A percentile compares a stretch with the other conserved stretches of the same genome.
phyloP scores from a whole-genome alignment of 73 alveolate genomes.

The Stentor roeselii region DNA sequence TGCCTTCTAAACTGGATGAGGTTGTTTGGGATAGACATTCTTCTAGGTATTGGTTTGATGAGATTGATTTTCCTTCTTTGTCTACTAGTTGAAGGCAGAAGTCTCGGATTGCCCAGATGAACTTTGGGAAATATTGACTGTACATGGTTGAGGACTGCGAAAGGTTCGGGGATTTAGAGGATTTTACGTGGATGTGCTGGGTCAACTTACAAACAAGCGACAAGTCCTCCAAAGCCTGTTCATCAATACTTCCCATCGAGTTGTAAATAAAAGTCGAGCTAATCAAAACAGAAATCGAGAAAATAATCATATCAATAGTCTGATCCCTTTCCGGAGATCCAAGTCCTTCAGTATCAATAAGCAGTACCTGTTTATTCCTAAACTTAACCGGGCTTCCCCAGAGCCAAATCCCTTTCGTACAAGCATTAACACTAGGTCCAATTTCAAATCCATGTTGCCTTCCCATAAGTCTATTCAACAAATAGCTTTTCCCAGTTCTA shows the following conservation, averaged over 20 bases:
- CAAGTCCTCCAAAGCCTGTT: slow-evolving; percentile 62
- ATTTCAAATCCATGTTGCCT: slow-evolving; percentile 95
- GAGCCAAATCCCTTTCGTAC: slow-evolving; percentile 98
- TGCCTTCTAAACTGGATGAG: slow-evolving; percentile 60
- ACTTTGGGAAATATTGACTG: slow-evolving; percentile 83
- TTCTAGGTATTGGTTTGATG: slow-evolving; percentile 50
- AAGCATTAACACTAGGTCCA: slow-evolving; percentile 91
- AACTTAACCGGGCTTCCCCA: slow-evolving; percentile 90
- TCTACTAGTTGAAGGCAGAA: slow-evolving; percentile 86
- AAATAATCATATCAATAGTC: slow-evolving; percentile 85
- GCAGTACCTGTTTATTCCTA: slow-evolving; percentile 33
- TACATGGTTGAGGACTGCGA: slow-evolving; percentile 30
- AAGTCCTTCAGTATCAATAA: slow-evolving; percentile 96
- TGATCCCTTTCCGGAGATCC: slow-evolving; percentile 91
- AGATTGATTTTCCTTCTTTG: slow-evolving; percentile 39
- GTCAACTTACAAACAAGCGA: slow-evolving; percentile 89
- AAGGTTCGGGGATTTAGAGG: slow-evolving; percentile 42
- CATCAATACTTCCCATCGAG: slow-evolving; percentile 97
- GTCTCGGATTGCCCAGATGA: slow-evolving; percentile 98
- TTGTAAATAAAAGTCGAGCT: slow-evolving; percentile 88
- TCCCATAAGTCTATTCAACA: slow-evolving; percentile 78
- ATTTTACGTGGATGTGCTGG: slow-evolving; percentile 84
- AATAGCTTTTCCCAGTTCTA: slow-evolving; percentile 89
- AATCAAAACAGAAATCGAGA: slow-evolving; percentile 83
- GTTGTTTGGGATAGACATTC: slow-evolving; percentile 40